These are phyloP conservation scores for Thermochaetoides dissita DNA, from an alignment of 2,329 filamentous ascomycete genomes.

Conservation along the genomic window DNA sequence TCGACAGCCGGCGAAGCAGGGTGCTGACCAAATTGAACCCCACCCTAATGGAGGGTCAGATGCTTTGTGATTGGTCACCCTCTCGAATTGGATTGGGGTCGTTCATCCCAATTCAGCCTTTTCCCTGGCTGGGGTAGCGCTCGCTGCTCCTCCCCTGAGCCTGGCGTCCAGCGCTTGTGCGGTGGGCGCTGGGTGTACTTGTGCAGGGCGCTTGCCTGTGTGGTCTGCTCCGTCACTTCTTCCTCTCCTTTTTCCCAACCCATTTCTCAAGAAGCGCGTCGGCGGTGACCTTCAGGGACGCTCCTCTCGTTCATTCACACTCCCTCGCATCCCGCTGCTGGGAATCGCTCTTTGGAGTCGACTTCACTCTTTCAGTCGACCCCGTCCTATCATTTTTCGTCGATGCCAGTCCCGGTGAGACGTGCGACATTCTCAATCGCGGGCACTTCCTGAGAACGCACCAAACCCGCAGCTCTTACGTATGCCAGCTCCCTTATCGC, in stretches of 20 bases:
- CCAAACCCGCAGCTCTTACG: conserved; percentile 8
- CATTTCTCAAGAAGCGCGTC: too few species aligned
- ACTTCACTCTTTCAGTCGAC: conserved; percentile 35
- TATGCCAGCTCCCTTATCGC: conserved; percentile 4
- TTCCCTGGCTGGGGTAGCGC: conserved; percentile 1
- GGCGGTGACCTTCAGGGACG: too few species aligned
- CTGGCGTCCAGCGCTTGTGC: too few species aligned
- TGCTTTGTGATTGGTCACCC: conserved; percentile 4
- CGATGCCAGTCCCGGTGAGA: conserved; percentile 10
- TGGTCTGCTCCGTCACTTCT: too few species aligned
- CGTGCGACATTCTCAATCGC: conserved; percentile 4
- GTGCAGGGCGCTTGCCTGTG: too few species aligned
- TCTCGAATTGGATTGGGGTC: conserved; percentile 1
- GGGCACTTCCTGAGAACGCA: conserved; percentile 4
- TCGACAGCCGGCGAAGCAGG: conserved; percentile 1
- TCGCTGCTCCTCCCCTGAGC: too few species aligned
- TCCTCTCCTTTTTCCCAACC: too few species aligned
- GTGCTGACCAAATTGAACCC: conserved; percentile 8
- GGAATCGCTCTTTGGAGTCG: conserved; percentile 22
- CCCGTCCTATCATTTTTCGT: conserved; percentile 31
- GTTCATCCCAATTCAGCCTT: conserved; percentile 13
- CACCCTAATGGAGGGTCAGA: neutral
- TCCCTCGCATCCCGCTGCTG: neutral
- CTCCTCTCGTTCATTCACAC: neutral
- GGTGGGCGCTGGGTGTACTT: too few species aligned